A percentile compares a stretch with the other conserved stretches of the same genome.
These are phyloP conservation scores for Cyclostephanos tholiformis DNA, from an alignment of 108 stramenopile species.

Conservation along the genomic window DNA sequence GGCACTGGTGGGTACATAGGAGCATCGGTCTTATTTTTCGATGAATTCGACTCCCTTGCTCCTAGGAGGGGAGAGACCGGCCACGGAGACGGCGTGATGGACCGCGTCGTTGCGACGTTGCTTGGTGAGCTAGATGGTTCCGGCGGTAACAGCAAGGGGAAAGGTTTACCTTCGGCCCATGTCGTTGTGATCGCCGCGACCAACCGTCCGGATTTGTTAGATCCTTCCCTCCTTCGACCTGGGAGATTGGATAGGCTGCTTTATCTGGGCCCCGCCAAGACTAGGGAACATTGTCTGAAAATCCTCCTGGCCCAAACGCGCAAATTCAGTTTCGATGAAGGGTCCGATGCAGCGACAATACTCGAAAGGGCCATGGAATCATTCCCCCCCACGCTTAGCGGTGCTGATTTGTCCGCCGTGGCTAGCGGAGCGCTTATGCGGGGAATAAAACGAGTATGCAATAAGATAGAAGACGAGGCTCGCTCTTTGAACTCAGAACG, in stretches of 20 bases:
- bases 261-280: constrained; percentile 86
- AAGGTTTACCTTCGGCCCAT: constrained; percentile 35
- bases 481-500: constrained; percentile 19
- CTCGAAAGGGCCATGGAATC: constrained; percentile 62
- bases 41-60: constrained; percentile 98
- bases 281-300: constrained; percentile 61
- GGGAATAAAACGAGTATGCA: constrained; percentile 76
- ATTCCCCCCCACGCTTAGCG: constrained; percentile 82
- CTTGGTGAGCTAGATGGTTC: constrained; percentile 87
- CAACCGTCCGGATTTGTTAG: constrained; percentile 97
- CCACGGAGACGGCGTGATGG: constrained; percentile 93
- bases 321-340: constrained; percentile 83
- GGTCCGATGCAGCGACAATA: constrained; percentile 50
- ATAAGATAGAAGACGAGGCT: constrained; percentile 70
- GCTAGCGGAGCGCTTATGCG: constrained; percentile 82
- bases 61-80: constrained; percentile 84
- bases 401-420: constrained; percentile 93
- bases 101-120: constrained; percentile 92
- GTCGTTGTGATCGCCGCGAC: constrained; percentile 98
- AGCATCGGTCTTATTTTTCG: constrained; percentile 90
- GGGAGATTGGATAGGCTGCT: constrained; percentile 97
- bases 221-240: constrained; percentile 93
- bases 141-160: constrained; percentile 2
- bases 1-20: constrained; percentile 36
- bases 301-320: constrained; percentile 87